A percentile compares a stretch with the other conserved stretches of the same genome.
Conservation (phyloP, 345 rosid genomes). For the Ricinus communis region DNA sequence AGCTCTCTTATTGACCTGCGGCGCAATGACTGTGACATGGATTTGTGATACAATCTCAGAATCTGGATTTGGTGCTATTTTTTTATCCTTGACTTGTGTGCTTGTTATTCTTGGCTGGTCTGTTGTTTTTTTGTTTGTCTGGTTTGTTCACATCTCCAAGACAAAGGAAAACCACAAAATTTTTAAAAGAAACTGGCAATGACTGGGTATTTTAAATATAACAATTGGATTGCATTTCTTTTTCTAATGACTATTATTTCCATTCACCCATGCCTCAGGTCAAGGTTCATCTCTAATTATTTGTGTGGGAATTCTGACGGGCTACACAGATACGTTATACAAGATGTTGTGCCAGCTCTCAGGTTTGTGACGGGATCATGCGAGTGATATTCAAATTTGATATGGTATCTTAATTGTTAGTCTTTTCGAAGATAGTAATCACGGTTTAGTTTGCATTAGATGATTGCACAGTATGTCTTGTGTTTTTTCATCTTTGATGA, state of each 20-base stretch:
- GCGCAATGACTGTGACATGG: constrained; percentile 96
- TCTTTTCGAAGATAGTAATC: neutral
- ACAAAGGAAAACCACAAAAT: neutral
- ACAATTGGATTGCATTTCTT: neutral
- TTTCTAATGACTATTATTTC: neutral
- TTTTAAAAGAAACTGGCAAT: neutral
- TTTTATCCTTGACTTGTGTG: neutral
- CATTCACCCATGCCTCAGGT: constrained; percentile 52
- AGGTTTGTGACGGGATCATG: constrained; percentile 44
- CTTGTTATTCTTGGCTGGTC: constrained; percentile 7
- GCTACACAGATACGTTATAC: constrained; percentile 85
- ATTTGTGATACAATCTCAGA: constrained; percentile 90
- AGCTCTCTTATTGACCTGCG: constrained; percentile 73
- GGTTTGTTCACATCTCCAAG: constrained; percentile 1
- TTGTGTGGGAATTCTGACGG: constrained; percentile 91
- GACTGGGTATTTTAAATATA: too few species aligned
- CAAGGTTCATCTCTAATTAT: constrained; percentile 89
- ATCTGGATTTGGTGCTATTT: constrained; percentile 82
- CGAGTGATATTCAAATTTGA: constrained; percentile 5
- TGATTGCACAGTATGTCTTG: too few species aligned
- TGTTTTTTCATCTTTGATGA: neutral
- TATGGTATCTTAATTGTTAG: neutral
- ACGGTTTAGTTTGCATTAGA: neutral
- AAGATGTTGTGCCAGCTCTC: constrained; percentile 87
- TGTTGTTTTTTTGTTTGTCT: neutral